Evolutionary conservation across 2,329 filamentous ascomycete species (phyloP), one percentile per base, ranked within the genome.

Genomic region (Colletotrichum coccodes): DNA sequence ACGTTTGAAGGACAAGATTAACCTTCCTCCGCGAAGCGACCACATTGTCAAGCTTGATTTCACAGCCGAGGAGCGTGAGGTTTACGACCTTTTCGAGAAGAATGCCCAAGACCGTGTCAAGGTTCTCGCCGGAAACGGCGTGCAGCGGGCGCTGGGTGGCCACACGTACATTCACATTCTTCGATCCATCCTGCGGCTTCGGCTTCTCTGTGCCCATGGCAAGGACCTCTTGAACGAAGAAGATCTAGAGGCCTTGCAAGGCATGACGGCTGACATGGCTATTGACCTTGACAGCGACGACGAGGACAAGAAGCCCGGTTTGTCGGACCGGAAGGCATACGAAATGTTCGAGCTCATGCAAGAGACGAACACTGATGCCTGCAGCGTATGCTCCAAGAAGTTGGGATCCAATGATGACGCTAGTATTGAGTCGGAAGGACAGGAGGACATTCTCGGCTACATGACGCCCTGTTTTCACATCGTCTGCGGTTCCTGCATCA

Each of bases 131-230:
- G 90, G 74, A 30, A 70, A 70, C 28, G 70, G 67, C 16, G 82
- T 87, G 72, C 89, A 88, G 60, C 91, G 89, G 71, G 88, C 89
- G 70, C 85, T 96, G 58, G 92, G 92, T 46, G 95, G 95, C 47
- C 94, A 92, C 73, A 92, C 93, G n/a, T 98, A 97, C 76, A 95
- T 96, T 53, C 94, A 97, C 74, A 96, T 99, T 53, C 82, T 99
- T 70, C 95, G 96, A 72, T 93, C 94, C 5, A 97, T 99, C 75
- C 87, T 97, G 72, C 92, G 95, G 34, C 88, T 99, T 21, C 93
- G 96, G 11, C 86, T 97, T 46, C 92, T 98, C 59, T 98, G 95
- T 76, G 96, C 95, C 1, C 95, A 98, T 77, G 96, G 96, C n/a
- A 92, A 92, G 72, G 95, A 98, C 69, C 87, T 99, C 8, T 86